phyloP scores from a whole-genome alignment of 2,329 filamentous ascomycete species.

The Trichoderma koningiopsis region DNA sequence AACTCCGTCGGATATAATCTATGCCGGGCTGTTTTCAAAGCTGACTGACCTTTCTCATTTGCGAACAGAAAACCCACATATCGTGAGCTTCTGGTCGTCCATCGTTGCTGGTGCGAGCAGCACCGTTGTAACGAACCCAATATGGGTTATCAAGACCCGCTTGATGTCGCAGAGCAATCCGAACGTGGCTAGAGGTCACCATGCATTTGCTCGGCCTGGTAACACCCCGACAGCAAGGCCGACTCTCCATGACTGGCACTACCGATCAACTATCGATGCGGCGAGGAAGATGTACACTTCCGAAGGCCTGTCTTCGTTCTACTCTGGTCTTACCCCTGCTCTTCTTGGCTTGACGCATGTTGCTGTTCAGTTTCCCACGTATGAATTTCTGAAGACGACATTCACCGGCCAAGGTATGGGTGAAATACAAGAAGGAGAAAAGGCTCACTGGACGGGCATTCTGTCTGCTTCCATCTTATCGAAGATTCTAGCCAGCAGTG shows the following conservation, averaged over 20 bases:
- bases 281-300: constrained; percentile 93
- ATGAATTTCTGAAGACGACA: constrained; percentile 86
- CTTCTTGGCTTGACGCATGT: constrained; percentile 92
- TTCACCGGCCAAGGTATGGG: constrained; percentile 93
- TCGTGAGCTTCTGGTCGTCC: constrained; percentile 85
- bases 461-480: constrained; percentile 87
- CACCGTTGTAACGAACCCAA: constrained; percentile 92
- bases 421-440: constrained; percentile 49
- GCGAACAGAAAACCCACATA: constrained; percentile 67
- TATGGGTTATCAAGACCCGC: constrained; percentile 98
- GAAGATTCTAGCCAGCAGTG: constrained; percentile 91
- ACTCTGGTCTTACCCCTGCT: constrained; percentile 90
- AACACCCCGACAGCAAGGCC: constrained; percentile 59
- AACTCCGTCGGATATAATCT: constrained; percentile 27
- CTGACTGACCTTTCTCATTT: constrained; percentile 5
- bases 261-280: constrained; percentile 84
- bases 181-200: constrained; percentile 48
- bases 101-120: constrained; percentile 89
- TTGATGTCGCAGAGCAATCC: constrained; percentile 86
- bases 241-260: constrained; percentile 77
- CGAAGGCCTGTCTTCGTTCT: constrained; percentile 88
- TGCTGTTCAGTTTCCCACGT: constrained; percentile 94
- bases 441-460: constrained; percentile 79
- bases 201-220: constrained; percentile 50
- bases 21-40: background rate